A percentile compares a stretch with the other conserved stretches of the same genome.
phyloP scores from a whole-genome alignment of 495 filamentous ascomycete species.

The Trichocladium uniseriatum region DNA sequence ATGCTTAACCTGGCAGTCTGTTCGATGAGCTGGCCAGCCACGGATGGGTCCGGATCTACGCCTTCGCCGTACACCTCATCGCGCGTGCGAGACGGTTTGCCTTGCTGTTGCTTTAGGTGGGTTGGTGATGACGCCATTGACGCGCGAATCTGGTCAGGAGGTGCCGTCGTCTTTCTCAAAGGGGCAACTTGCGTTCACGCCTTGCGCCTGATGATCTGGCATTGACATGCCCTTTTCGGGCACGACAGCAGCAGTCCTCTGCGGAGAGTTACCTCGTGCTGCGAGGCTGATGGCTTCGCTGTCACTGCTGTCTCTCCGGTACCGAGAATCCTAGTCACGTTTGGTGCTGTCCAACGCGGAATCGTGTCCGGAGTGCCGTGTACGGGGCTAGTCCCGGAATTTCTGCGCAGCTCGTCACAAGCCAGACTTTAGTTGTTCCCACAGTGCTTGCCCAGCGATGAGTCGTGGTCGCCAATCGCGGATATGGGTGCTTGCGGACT shows the following conservation, averaged over 20 bases:
- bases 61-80: not conserved
- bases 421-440: too few species aligned
- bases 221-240: not conserved
- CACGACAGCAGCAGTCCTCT: not conserved
- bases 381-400: not conserved
- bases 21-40: conserved; percentile 16
- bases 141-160: not conserved
- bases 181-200: conserved; percentile 7
- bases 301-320: not conserved
- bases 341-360: not conserved
- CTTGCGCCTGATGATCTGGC: conserved; percentile 12
- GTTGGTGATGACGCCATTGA: conserved; percentile 13
- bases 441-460: too few species aligned
- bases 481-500: conserved; percentile 7
- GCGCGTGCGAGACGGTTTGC: too few species aligned
- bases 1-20: conserved; percentile 19
- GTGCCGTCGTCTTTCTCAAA: conserved; percentile 2
- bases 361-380: not conserved
- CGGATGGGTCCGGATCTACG: conserved; percentile 5
- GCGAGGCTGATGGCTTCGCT: not conserved
- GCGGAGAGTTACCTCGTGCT: not conserved
- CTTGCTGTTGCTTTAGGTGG: not conserved
- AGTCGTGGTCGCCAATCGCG: conserved; percentile 9
- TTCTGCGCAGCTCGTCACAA: not conserved
- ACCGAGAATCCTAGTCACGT: not conserved